A percentile compares a stretch with the other conserved stretches of the same genome.
Evolutionary conservation across 169 alveolate species (phyloP).

Genomic region (Plasmodium gallinaceum): DNA sequence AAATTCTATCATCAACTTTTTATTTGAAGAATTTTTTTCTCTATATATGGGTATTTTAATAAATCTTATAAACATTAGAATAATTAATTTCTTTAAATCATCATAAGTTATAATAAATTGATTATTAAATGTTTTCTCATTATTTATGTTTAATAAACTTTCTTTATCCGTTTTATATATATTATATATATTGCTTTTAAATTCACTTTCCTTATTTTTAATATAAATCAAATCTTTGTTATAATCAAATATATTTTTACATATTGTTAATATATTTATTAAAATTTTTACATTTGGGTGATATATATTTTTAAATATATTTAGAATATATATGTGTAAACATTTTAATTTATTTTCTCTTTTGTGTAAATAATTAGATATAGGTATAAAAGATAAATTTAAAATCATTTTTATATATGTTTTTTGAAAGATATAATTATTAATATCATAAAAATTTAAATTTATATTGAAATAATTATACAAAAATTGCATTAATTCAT

Average conservation of each 20-base stretch:
- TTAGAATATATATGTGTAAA: constrained; percentile 24
- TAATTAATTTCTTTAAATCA: constrained; percentile 37
- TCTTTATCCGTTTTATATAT: constrained; percentile 29
- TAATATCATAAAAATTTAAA: constrained; percentile 36
- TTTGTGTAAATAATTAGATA: constrained; percentile 45
- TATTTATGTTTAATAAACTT: constrained; percentile 7
- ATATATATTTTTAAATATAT: constrained; percentile 44
- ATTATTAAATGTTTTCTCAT: constrained; percentile 5
- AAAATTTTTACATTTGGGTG: constrained; percentile 54
- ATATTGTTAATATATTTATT: constrained; percentile 32
- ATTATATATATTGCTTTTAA: constrained; percentile 18
- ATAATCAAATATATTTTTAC: constrained; percentile 69
- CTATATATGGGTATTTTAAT: constrained; percentile 26
- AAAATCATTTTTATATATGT: constrained; percentile 34
- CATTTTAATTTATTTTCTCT: constrained; percentile 52
- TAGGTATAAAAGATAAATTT: constrained; percentile 32
- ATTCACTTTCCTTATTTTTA: constrained; percentile 7
- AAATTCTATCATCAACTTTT: constrained; percentile 37
- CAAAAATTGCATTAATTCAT: constrained; percentile 42
- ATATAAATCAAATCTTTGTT: constrained; percentile 45
- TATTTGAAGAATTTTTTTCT: constrained; percentile 1
- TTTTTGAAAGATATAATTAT: constrained; percentile 35
- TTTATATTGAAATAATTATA: constrained; percentile 31
- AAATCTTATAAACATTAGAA: constrained; percentile 27
- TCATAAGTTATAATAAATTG: constrained; percentile 9